Percentiles rank a stretch among this genome's conserved stretches.
These are phyloP conservation scores for Arthrobotrys iridis DNA, from an alignment of 2,329 filamentous ascomycete species.

Conservation along the genomic window DNA sequence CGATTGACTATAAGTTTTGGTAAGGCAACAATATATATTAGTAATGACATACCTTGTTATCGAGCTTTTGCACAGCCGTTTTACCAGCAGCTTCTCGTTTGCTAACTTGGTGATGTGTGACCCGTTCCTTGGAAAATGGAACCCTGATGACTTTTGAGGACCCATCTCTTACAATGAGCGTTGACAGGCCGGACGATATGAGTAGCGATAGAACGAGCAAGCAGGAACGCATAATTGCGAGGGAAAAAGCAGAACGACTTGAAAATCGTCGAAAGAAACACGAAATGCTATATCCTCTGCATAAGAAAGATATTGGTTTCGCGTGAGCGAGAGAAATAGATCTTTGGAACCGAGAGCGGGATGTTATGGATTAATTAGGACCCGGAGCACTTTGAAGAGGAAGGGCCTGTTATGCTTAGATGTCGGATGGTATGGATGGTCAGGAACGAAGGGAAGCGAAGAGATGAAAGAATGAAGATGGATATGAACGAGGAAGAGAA, in stretches of 20 bases:
- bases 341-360: slow-evolving; percentile 1
- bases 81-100: slow-evolving; percentile 33
- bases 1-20: no score
- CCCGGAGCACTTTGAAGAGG: slow-evolving; percentile 14
- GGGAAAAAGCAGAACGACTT: slow-evolving; percentile 20
- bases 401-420: slow-evolving; percentile 27
- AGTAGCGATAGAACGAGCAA: slow-evolving; percentile 29
- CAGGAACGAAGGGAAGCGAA: slow-evolving; percentile 37
- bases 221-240: slow-evolving; percentile 42
- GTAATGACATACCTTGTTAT: slow-evolving; percentile 56
- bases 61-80: slow-evolving; percentile 56
- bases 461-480: slow-evolving; percentile 33
- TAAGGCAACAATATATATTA: not conserved
- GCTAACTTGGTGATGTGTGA: not conserved
- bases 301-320: slow-evolving; percentile 52
- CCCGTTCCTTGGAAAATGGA: slow-evolving; percentile 44
- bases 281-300: slow-evolving; percentile 49
- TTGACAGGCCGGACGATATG: slow-evolving; percentile 39
- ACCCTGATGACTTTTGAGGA: slow-evolving; percentile 50
- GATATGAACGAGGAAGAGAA: not conserved
- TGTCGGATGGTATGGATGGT: slow-evolving; percentile 19
- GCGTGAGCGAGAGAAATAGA: slow-evolving; percentile 26
- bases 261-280: slow-evolving; percentile 37
- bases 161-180: slow-evolving; percentile 30
- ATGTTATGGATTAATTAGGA: not conserved